Conservation (phyloP, 768 basidiomycete species). For the Piloderma croceum region DNA sequence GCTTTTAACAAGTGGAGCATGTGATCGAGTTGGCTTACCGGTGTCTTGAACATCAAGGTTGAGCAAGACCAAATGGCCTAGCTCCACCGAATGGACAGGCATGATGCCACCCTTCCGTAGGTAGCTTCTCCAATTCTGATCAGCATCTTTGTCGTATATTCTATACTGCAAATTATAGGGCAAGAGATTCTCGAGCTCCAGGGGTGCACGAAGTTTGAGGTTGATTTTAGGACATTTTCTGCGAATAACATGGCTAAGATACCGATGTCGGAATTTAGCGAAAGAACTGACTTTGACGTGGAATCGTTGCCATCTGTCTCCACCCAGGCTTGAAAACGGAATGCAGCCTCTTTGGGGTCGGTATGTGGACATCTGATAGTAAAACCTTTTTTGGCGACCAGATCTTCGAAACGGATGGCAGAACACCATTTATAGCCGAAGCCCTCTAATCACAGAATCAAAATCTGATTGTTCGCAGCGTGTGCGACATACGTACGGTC, state of each 20-base stretch:
- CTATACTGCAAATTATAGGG: constrained; percentile 93
- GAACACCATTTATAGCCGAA: constrained; percentile 95
- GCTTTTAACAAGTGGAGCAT: neutral
- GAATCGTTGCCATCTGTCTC: constrained; percentile 64
- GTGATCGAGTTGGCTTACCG: constrained; percentile 40
- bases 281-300: constrained; percentile 43
- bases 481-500: constrained; percentile 59
- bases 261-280: neutral
- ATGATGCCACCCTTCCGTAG: constrained; percentile 89
- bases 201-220: constrained; percentile 82
- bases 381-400: constrained; percentile 62
- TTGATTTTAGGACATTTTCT: constrained; percentile 85
- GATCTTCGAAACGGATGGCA: constrained; percentile 85
- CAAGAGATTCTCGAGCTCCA: constrained; percentile 92
- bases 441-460: constrained; percentile 55
- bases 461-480: neutral
- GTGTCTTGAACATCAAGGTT: constrained; percentile 91
- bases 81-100: constrained; percentile 93
- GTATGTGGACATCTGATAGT: constrained; percentile 83
- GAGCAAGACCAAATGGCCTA: constrained; percentile 82
- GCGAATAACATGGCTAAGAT: constrained; percentile 5
- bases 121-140: constrained; percentile 93
- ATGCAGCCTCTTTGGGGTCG: constrained; percentile 77
- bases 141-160: constrained; percentile 93
- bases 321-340: constrained; percentile 91